These are phyloP conservation scores for Brassica incana DNA, from an alignment of 345 rosid species.

Conservation along the genomic window DNA sequence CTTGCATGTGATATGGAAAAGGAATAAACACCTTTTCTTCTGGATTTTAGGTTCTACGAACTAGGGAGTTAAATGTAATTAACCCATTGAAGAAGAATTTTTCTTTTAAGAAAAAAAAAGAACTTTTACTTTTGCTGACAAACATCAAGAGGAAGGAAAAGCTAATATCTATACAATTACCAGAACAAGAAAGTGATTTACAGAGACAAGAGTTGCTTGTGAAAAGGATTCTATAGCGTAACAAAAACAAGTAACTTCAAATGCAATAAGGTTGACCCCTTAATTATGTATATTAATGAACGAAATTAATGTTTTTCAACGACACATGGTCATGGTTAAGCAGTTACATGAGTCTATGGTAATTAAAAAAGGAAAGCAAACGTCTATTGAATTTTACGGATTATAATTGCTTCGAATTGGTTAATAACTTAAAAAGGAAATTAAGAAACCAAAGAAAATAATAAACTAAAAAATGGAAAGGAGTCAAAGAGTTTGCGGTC, in stretches of 20 bases:
- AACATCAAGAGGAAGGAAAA: not conserved
- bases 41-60: not conserved
- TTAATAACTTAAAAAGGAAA: not conserved
- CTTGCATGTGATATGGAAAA: conserved; percentile 28
- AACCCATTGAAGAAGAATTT: conserved; percentile 1
- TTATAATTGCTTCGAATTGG: not conserved
- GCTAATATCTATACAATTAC: not conserved
- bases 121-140: conserved; percentile 4
- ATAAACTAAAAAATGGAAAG: not conserved
- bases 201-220: conserved; percentile 9
- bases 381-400: not conserved
- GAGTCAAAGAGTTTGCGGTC: conserved; percentile 17
- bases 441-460: not conserved
- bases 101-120: not conserved
- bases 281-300: not conserved
- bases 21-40: conserved; percentile 2
- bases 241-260: not conserved
- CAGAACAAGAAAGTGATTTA: conserved; percentile 12
- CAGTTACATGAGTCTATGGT: not conserved
- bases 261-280: not conserved
- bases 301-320: not conserved
- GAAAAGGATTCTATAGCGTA: not conserved
- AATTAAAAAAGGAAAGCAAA: not conserved
- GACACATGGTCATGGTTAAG: not conserved
- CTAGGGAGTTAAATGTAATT: conserved; percentile 11